phyloP scores from a whole-genome alignment of 2,329 filamentous ascomycete genomes.

The Nemania sp. region DNA sequence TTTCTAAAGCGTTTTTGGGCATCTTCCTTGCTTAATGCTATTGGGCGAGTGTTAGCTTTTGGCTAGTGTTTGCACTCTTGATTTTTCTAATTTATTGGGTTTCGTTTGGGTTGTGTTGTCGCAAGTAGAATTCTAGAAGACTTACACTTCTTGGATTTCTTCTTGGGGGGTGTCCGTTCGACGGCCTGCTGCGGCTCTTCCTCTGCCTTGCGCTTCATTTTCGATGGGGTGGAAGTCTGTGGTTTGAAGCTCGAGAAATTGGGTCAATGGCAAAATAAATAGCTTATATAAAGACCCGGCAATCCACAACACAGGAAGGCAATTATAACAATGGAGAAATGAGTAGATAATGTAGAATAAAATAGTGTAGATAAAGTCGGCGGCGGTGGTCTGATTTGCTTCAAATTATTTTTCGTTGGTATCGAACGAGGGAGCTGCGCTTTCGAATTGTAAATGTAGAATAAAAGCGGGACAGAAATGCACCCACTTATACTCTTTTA shows the following conservation, averaged over 20 bases:
- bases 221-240: slow-evolving; percentile 44
- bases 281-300: neutral
- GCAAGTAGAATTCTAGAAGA: slow-evolving; percentile 22
- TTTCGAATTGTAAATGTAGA: slow-evolving; percentile 25
- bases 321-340: neutral
- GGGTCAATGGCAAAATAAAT: slow-evolving; percentile 9
- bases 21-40: slow-evolving; percentile 62
- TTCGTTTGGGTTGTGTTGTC: slow-evolving; percentile 1
- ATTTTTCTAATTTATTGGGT: neutral
- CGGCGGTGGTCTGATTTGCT: slow-evolving; percentile 29
- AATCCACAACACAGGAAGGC: neutral
- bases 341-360: neutral
- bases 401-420: slow-evolving; percentile 28
- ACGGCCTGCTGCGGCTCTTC: slow-evolving; percentile 54
- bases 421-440: slow-evolving; percentile 28
- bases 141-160: slow-evolving; percentile 62
- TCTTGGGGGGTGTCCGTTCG: slow-evolving; percentile 61
- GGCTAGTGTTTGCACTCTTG: neutral
- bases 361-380: neutral
- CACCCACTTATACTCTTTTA: slow-evolving; percentile 33
- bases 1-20: slow-evolving; percentile 71
- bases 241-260: slow-evolving; percentile 9
- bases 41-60: slow-evolving; percentile 32
- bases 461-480: slow-evolving; percentile 30
- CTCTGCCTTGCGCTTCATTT: slow-evolving; percentile 73